Evolutionary conservation across 768 basidiomycete genomes (phyloP).

Genomic region (Mycena metata): DNA sequence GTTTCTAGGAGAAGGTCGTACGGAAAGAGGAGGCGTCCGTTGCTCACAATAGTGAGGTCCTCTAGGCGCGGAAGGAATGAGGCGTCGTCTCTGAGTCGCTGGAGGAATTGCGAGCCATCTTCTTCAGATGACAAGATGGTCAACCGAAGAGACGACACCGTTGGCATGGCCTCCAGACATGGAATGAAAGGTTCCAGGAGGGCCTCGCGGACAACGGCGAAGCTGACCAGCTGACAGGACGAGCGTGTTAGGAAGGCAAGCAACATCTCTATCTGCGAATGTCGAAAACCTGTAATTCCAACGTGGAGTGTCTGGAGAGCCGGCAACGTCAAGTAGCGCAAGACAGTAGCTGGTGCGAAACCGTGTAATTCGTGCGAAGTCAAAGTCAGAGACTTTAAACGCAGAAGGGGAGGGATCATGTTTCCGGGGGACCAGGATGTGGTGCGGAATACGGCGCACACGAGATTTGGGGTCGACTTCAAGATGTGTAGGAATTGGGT

Average conservation of each 20-base stretch:
- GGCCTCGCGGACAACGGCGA: background rate
- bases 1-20: background rate
- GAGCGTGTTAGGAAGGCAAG: conserved; percentile 1
- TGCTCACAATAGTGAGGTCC: background rate
- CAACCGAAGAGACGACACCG: background rate
- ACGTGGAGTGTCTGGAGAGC: background rate
- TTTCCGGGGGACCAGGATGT: background rate
- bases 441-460: background rate
- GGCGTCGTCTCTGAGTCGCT: conserved; percentile 1
- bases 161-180: background rate
- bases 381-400: background rate
- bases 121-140: background rate
- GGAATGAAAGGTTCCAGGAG: background rate
- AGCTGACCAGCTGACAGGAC: background rate
- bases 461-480: background rate
- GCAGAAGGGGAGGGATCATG: background rate
- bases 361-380: no score
- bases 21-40: background rate
- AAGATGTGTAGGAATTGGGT: background rate
- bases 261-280: background rate
- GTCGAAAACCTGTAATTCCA: background rate
- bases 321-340: background rate
- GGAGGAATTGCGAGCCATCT: background rate
- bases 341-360: no score
- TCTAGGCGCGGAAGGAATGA: background rate